Percentiles rank a stretch among this genome's conserved stretches.
Evolutionary conservation across 306 rosid species (phyloP).

Genomic region (Ormosia emarginata): DNA sequence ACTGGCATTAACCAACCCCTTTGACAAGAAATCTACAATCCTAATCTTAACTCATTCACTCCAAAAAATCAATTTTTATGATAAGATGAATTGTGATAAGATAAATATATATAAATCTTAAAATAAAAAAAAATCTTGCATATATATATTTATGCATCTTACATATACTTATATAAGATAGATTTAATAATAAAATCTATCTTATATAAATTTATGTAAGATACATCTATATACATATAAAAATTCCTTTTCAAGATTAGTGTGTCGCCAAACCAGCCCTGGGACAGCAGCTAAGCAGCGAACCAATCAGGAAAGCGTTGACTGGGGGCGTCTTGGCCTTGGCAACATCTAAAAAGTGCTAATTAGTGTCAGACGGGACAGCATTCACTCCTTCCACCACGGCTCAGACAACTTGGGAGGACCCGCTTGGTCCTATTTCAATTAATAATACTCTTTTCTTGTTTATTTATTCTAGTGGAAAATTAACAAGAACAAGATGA

Average conservation of each 20-base stretch:
- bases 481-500: neutral
- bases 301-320: conserved; percentile 30
- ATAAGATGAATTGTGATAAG: no score
- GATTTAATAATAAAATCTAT: no score
- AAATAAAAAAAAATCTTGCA: no score
- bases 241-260: no score
- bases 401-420: neutral
- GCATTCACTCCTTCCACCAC: neutral
- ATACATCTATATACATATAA: no score
- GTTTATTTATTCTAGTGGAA: neutral
- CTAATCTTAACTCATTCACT: neutral
- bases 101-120: no score
- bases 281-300: neutral
- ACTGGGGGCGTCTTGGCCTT: neutral
- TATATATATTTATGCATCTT: no score
- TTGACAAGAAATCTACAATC: neutral
- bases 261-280: neutral
- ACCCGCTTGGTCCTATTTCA: conserved; percentile 2
- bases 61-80: no score
- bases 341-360: no score
- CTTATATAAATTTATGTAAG: no score
- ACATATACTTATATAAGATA: no score
- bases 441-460: neutral
- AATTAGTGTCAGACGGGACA: conserved; percentile 17
- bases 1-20: neutral